Evolutionary conservation across 768 basidiomycete genomes (phyloP).

Genomic region (Wakefieldia striispora): DNA sequence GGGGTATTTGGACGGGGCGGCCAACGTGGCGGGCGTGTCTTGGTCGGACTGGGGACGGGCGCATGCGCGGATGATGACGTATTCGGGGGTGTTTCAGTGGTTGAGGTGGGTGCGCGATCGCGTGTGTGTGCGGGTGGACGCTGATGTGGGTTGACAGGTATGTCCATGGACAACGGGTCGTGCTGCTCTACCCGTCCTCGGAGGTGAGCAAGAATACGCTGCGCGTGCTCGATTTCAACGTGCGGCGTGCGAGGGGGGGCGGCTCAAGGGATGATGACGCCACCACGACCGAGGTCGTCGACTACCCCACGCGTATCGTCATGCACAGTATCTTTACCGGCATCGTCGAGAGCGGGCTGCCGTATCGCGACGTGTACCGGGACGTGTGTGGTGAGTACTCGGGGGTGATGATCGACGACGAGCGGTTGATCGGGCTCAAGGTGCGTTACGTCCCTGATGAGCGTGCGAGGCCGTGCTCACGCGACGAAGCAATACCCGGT

Average conservation of each 20-base stretch:
- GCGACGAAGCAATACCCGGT: constrained; percentile 18
- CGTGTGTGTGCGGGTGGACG: not conserved
- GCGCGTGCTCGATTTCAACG: constrained; percentile 34
- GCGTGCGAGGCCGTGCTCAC: not conserved
- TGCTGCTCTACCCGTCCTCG: constrained; percentile 19
- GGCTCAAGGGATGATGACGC: not conserved
- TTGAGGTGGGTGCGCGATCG: constrained; percentile 29
- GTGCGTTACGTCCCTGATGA: constrained; percentile 24
- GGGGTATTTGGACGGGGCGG: constrained; percentile 8
- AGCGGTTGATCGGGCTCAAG: constrained; percentile 39
- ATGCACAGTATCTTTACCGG: constrained; percentile 23
- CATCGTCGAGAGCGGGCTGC: constrained; percentile 27
- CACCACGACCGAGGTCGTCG: constrained; percentile 1
- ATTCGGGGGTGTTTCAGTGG: constrained; percentile 37
- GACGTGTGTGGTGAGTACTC: constrained; percentile 30
- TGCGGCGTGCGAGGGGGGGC: not conserved
- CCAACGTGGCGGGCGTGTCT: not conserved
- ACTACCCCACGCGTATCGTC: constrained; percentile 7
- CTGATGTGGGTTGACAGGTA: constrained; percentile 25
- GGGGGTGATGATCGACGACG: constrained; percentile 44
- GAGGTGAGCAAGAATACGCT: constrained; percentile 12
- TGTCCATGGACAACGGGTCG: constrained; percentile 42
- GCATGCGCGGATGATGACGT: constrained; percentile 33
- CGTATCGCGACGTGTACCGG: constrained; percentile 31
- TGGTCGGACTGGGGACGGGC: constrained; percentile 42